Evolutionary conservation across 2,329 filamentous ascomycete genomes (phyloP), one percentile per base, ranked within the genome.

Genomic region (Ustulina deusta): DNA sequence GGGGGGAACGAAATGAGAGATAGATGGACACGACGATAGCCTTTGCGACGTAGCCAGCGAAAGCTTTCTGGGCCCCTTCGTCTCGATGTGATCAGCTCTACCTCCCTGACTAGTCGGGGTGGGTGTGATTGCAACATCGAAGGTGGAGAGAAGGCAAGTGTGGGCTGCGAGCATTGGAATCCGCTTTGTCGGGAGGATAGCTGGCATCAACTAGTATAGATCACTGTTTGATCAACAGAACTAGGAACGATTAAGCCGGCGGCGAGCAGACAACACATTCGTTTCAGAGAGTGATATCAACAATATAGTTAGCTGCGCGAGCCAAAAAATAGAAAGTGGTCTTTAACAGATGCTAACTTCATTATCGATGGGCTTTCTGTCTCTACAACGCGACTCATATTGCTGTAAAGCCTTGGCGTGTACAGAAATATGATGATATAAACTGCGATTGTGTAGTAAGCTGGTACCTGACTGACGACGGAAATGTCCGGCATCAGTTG

Each of bases 241-340:
- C 5, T 22, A 5, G 32, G 34, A 54, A 32, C 36, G 22, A 46
- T 51, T 32, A 34, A 32, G 40, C 29, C 17, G 29, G 20, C 29
- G n/a, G 20, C 27, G 38, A 52, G 49, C 25, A 34, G 60, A 38
- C 40, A n/a, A 62, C 40, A 62, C 60, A 48, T 55, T 62, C 60
- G 40, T 62, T 56, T 56, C 40, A 38, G 40, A 44, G 60, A 48
- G 60, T 7, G 40, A 48, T 36, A n/a, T 46, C 17, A n/a, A 32
- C 29, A 46, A 46, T 7, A 32, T 46, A 38, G 15, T 20, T 54
- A 48, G 27, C n/a, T 46, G n/a, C 27, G 32, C 15, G 10, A 56
- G 20, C 20, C 2, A 34, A 20, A 56, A 56, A 38, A 55, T 32
- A 10, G 34, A 38, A 62, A 34, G n/a, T 48, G 6, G 29, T 46